phyloP scores from a whole-genome alignment of 805 yeast species.

The Wickerhamomyces kurtzmanii region DNA sequence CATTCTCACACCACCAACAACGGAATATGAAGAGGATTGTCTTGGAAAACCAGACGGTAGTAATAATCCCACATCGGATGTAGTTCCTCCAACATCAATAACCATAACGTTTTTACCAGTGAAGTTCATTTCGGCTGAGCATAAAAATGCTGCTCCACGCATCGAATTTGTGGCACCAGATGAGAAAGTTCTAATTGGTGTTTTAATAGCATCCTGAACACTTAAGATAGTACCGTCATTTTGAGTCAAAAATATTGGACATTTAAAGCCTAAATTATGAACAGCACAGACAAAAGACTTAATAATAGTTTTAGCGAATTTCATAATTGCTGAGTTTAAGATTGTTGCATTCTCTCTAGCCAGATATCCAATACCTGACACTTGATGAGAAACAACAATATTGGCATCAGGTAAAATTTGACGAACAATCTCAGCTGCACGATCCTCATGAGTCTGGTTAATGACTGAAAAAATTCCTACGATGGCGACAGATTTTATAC shows the following conservation, averaged over 20 bases:
- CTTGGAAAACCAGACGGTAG: constrained; percentile 37
- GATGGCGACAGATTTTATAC: constrained; percentile 27
- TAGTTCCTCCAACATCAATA: constrained; percentile 43
- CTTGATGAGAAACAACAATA: constrained; percentile 27
- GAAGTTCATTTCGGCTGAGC: constrained; percentile 10
- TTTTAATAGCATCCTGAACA: constrained; percentile 24
- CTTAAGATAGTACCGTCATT: constrained; percentile 39
- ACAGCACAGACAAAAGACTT: constrained; percentile 27
- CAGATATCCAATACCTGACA: constrained; percentile 33
- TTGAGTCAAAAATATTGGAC: constrained; percentile 33
- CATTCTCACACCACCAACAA: constrained; percentile 38
- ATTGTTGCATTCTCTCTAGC: constrained; percentile 40
- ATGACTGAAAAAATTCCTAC: constrained; percentile 31
- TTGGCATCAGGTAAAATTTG: constrained; percentile 23
- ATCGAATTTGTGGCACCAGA: constrained; percentile 41
- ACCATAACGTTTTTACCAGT: constrained; percentile 22
- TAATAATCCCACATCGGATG: constrained; percentile 38
- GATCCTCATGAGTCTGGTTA: constrained; percentile 25
- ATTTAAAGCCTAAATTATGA: constrained; percentile 21
- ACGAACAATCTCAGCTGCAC: constrained; percentile 22
- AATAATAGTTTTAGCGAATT: constrained; percentile 31
- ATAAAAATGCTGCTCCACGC: constrained; percentile 36
- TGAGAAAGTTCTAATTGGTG: constrained; percentile 37
- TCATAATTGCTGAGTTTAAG: constrained; percentile 32
- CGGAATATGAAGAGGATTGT: constrained; percentile 31